Percentiles rank a stretch among this genome's conserved stretches.
These are phyloP conservation scores for Chaetomiaceae sp. DNA, from an alignment of 2,329 filamentous ascomycete species.

Conservation along the genomic window DNA sequence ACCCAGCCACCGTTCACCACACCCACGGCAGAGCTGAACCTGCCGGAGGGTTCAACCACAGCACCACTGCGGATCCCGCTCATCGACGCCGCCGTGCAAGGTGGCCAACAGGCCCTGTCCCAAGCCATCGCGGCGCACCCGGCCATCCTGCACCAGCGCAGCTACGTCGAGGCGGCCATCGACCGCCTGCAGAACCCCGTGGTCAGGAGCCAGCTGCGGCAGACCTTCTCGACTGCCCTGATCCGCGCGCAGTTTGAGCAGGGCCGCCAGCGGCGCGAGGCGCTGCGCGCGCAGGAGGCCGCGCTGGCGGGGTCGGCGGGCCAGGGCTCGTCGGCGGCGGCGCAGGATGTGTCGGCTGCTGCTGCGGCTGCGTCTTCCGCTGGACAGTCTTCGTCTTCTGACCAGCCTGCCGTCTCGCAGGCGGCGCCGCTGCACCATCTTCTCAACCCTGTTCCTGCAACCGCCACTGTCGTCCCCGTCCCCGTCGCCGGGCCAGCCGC, in stretches of 20 bases:
- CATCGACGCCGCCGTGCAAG: constrained; percentile 48
- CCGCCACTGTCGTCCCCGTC: background rate
- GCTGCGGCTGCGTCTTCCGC: no score
- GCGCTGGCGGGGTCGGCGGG: background rate
- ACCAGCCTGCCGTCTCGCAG: constrained; percentile 11
- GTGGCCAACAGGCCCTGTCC: constrained; percentile 43
- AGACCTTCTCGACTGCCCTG: constrained; percentile 42
- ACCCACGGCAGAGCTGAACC: constrained; percentile 21
- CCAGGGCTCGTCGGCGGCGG: background rate
- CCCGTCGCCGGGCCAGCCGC: no score
- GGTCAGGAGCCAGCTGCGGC: constrained; percentile 43
- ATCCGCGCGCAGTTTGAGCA: constrained; percentile 42
- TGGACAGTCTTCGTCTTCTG: no score
- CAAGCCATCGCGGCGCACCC: constrained; percentile 43
- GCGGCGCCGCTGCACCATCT: constrained; percentile 23
- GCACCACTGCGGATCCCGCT: constrained; percentile 41
- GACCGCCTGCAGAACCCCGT: constrained; percentile 45
- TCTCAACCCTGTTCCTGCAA: constrained; percentile 13
- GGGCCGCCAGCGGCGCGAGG: constrained; percentile 25
- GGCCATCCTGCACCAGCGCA: constrained; percentile 42
- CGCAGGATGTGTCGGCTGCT: no score
- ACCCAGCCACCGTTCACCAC: constrained; percentile 13
- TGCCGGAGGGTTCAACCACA: constrained; percentile 26
- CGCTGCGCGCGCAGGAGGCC: constrained; percentile 21
- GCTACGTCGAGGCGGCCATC: constrained; percentile 45